Base-by-base conservation (phyloP, 2,329 filamentous ascomycete genomes). In the Cordyceps cicadae region DNA sequence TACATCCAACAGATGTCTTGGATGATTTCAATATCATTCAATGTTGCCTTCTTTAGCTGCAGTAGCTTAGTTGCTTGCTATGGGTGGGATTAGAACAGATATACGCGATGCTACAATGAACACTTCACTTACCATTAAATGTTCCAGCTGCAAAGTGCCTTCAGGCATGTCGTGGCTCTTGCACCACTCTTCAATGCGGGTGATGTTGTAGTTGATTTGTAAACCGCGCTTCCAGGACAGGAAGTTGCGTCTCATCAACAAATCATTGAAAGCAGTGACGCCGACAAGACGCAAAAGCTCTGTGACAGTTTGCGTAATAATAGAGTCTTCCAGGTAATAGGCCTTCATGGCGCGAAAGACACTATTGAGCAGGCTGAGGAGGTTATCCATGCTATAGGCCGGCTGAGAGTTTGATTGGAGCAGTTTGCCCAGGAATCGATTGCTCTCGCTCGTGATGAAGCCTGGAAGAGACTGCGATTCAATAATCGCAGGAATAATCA, bases 1-100 rank as follows among this genome's bases (percentile, higher is more conserved):
- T 78, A 95, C 93, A 97, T 97, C 93, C 93, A 97, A 83, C 94
- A 99, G 69, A 99, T 99, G 73, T 99, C 94, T 79, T 99, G 94
- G 70, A 99, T 99, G 69, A 99, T 99, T 77, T 99, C 94, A 69
- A 99, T 99, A 70, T 99, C 94, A 73, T 97, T 99, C 72, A 99
- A 78, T 1, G 94, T 99, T 9, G 94, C 94, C 79, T 99, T 99
- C 87, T 99, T 99, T 65, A 99, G 81, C 75, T 99, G 94, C 65
- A 99, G 82, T 65, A 99, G 87, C 79, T 99, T 99, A 21, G 94
- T 99, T 58, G 94, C 94, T 90, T 97, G 93, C 87, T 90, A 64
- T 66, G 52, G 8, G 54, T 6, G 29, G 19, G 57, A 68, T 76
- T 65, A 76, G 70, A 34, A 24, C 5, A 14, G 34, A n/a, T 3